Evolutionary conservation across 2,329 filamentous ascomycete genomes (phyloP).

Genomic region (Trichoderma sp.): DNA sequence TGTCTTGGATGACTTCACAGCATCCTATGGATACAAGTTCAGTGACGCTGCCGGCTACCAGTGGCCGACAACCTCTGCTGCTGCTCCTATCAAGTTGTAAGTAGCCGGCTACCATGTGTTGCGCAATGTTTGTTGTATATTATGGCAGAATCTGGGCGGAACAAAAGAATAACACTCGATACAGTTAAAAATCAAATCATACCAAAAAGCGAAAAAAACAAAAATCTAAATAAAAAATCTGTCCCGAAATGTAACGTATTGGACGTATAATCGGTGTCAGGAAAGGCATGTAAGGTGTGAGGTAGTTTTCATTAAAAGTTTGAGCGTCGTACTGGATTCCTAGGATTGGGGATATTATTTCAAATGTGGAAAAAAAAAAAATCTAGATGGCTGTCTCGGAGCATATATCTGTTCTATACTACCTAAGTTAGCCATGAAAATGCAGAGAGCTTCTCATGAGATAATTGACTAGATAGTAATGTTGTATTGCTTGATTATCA

Average conservation of each 20-base stretch:
- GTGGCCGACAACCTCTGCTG: conserved; percentile 80
- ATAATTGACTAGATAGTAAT: neutral
- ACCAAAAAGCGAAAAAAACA: neutral
- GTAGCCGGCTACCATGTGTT: conserved; percentile 38
- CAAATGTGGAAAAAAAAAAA: neutral
- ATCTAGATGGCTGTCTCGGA: neutral
- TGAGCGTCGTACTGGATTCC: conserved; percentile 24
- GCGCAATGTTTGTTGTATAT: conserved; percentile 29
- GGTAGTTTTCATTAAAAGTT: conserved; percentile 19
- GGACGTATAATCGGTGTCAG: conserved; percentile 12
- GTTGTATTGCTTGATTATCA: neutral
- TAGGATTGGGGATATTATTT: neutral
- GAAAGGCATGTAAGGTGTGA: conserved; percentile 13
- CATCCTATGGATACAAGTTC: conserved; percentile 98
- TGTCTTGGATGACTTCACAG: conserved; percentile 96
- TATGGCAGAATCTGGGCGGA: conserved; percentile 4
- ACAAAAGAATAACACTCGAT: conserved; percentile 23
- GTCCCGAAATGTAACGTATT: conserved; percentile 5
- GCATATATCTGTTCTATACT: neutral
- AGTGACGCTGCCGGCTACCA: conserved; percentile 94
- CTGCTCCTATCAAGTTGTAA: conserved; percentile 77
- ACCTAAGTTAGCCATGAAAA: neutral
- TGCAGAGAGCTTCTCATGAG: neutral
- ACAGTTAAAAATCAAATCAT: conserved; percentile 13
- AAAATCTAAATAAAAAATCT: neutral